Percentiles rank a stretch among this genome's conserved stretches.
Evolutionary conservation across 2,329 filamentous ascomycete genomes (phyloP).

Genomic region (Dactylella cylindrospora): DNA sequence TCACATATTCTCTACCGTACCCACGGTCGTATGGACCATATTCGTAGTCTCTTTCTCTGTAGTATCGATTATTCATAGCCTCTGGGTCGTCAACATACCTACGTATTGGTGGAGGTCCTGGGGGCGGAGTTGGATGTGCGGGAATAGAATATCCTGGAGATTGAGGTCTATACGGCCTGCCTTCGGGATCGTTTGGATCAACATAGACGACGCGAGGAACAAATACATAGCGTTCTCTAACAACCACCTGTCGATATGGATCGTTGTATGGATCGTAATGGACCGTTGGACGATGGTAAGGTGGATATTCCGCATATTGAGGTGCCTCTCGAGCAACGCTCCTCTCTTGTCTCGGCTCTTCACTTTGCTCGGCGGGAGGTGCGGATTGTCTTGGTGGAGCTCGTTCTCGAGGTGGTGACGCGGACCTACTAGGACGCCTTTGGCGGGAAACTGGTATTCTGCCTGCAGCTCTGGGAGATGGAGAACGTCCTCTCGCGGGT

Average conservation of each 20-base stretch:
- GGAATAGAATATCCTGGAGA: constrained; percentile 19
- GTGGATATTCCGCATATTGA: constrained; percentile 36
- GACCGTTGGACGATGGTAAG: constrained; percentile 8
- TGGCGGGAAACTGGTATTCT: constrained; percentile 24
- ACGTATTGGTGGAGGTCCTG: constrained; percentile 10
- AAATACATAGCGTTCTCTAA: constrained; percentile 27
- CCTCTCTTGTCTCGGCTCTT: constrained; percentile 22
- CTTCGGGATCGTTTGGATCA: constrained; percentile 31
- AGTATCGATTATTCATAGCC: constrained; percentile 27
- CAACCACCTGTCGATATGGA: constrained; percentile 27
- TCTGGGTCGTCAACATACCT: constrained; percentile 38
- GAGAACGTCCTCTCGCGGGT: constrained; percentile 25
- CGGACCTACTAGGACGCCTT: constrained; percentile 30
- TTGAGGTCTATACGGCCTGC: constrained; percentile 19
- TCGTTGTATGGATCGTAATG: constrained; percentile 28
- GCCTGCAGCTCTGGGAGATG: constrained; percentile 12
- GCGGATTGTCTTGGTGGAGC: constrained; percentile 13
- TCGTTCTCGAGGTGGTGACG: constrained; percentile 28
- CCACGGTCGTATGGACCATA: constrained; percentile 34
- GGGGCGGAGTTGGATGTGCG: constrained; percentile 12
- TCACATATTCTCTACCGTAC: constrained; percentile 22
- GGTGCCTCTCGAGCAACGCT: constrained; percentile 23
- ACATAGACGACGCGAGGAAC: constrained; percentile 32
- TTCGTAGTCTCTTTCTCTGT: constrained; percentile 37
- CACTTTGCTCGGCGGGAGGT: constrained; percentile 11